These are phyloP conservation scores for Barnettozyma wickerhamii DNA, from an alignment of 805 yeast genomes.

Conservation along the genomic window DNA sequence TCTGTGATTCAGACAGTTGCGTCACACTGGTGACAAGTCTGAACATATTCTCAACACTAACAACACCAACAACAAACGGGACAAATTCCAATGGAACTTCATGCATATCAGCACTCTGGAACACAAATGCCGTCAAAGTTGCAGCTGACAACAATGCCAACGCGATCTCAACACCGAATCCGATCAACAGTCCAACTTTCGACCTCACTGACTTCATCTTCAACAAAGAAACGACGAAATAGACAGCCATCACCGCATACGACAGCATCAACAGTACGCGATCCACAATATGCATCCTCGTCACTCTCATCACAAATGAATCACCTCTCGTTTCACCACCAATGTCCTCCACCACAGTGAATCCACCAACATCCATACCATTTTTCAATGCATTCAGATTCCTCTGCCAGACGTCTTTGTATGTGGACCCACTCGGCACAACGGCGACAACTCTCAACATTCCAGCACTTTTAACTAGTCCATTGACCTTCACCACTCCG, in stretches of 20 bases:
- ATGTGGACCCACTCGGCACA: conserved; percentile 17
- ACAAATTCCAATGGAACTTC: conserved; percentile 38
- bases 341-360: too few species aligned
- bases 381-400: conserved; percentile 27
- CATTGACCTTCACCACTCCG: conserved; percentile 39
- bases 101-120: conserved; percentile 29
- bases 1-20: conserved; percentile 36
- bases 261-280: conserved; percentile 21
- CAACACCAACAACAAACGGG: conserved; percentile 37
- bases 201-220: conserved; percentile 42
- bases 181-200: conserved; percentile 39
- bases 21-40: conserved; percentile 38
- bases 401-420: conserved; percentile 27
- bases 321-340: too few species aligned
- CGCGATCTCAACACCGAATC: conserved; percentile 36
- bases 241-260: conserved; percentile 28
- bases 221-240: conserved; percentile 34
- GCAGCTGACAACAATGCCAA: conserved; percentile 40
- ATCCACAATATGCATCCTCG: conserved; percentile 15
- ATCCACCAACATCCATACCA: too few species aligned
- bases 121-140: conserved; percentile 36
- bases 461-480: conserved; percentile 37
- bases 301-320: conserved; percentile 2
- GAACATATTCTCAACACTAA: conserved; percentile 45
- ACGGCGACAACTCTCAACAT: conserved; percentile 34